Evolutionary conservation across 495 filamentous ascomycete genomes (phyloP).

Genomic region (Penicillium psychrofluorescens): DNA sequence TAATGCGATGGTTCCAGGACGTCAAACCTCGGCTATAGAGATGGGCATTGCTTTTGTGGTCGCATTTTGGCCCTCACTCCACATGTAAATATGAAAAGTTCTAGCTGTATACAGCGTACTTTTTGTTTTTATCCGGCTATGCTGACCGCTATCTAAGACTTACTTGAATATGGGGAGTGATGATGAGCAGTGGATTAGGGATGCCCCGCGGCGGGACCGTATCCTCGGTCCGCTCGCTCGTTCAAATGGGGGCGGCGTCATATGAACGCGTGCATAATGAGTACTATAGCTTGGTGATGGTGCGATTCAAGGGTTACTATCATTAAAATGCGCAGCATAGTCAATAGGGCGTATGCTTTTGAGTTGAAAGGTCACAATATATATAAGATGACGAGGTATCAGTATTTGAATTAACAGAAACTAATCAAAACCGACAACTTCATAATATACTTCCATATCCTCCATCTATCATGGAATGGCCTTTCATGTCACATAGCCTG

Average conservation of each 20-base stretch:
- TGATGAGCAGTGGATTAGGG: neutral
- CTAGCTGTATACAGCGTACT: neutral
- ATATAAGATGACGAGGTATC: neutral
- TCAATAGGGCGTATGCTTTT: neutral
- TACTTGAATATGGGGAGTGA: too few relatives aligned
- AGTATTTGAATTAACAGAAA: too few relatives aligned
- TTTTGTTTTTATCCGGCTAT: neutral
- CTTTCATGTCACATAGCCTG: neutral
- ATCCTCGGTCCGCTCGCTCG: slow-evolving; percentile 8
- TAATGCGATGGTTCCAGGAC: slow-evolving; percentile 1
- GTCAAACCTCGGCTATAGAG: slow-evolving; percentile 8
- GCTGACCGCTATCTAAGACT: too few relatives aligned
- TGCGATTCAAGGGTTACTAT: too few relatives aligned
- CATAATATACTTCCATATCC: too few relatives aligned
- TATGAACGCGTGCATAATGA: neutral
- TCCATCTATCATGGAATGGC: neutral
- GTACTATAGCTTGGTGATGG: too few relatives aligned
- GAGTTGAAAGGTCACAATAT: neutral
- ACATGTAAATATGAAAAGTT: neutral
- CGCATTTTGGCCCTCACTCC: neutral
- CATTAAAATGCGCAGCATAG: neutral
- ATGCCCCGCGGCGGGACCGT: slow-evolving; percentile 4
- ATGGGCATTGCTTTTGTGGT: slow-evolving; percentile 1
- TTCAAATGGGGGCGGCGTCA: neutral
- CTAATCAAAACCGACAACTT: too few relatives aligned